Conservation (phyloP, 2,329 filamentous ascomycete species). For the Epichloe hybrida region DNA sequence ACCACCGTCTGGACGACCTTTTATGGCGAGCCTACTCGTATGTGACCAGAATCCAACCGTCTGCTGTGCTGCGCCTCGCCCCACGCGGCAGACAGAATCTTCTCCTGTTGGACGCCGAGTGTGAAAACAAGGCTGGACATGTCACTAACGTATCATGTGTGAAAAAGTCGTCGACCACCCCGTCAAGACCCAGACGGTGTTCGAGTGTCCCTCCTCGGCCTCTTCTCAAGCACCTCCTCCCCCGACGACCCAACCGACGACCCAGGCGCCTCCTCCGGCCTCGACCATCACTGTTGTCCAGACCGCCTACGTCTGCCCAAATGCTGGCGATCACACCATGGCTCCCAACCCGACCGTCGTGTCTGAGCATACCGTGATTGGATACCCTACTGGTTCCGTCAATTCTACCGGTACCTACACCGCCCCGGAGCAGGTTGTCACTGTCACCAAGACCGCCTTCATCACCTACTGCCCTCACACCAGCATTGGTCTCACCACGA, state of each 20-base stretch:
- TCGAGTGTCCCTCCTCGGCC: constrained; percentile 6
- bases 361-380: constrained; percentile 38
- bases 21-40: constrained; percentile 49
- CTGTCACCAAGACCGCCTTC: constrained; percentile 53
- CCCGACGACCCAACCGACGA: constrained; percentile 3
- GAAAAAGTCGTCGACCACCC: constrained; percentile 25
- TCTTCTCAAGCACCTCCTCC: constrained; percentile 1
- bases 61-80: too few relatives aligned
- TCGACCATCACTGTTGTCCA: constrained; percentile 36
- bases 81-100: too few relatives aligned
- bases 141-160: background rate
- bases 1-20: constrained; percentile 54
- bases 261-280: constrained; percentile 8
- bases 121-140: too few relatives aligned
- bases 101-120: too few relatives aligned
- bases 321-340: constrained; percentile 63
- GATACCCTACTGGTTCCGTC: constrained; percentile 21
- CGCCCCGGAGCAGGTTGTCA: constrained; percentile 53
- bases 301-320: constrained; percentile 62
- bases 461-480: constrained; percentile 25
- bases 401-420: constrained; percentile 62
- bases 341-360: constrained; percentile 51
- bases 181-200: constrained; percentile 12
- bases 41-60: constrained; percentile 14
- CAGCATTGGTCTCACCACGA: constrained; percentile 24